These are phyloP conservation scores for Diplodia mutila DNA, from an alignment of 2,329 filamentous ascomycete genomes.

Conservation along the genomic window DNA sequence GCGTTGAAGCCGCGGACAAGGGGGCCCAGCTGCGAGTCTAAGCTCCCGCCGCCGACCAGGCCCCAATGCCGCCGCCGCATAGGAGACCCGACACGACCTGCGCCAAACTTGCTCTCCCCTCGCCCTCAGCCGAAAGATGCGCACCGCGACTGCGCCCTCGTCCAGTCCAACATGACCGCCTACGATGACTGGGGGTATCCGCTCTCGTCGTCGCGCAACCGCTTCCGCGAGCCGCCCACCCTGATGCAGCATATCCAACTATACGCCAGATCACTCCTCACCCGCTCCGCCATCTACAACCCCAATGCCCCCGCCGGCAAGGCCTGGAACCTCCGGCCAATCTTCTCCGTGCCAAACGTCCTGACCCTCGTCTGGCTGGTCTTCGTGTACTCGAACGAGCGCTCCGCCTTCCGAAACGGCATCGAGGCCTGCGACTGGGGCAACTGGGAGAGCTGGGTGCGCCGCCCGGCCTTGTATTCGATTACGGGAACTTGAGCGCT, in stretches of 20 bases:
- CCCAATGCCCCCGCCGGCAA: slow-evolving; percentile 8
- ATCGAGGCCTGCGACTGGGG: slow-evolving; percentile 78
- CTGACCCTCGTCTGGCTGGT: slow-evolving; percentile 75
- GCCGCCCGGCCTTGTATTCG: not conserved
- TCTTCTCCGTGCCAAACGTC: slow-evolving; percentile 59
- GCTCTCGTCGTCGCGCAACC: slow-evolving; percentile 34
- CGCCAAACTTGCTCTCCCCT: not conserved
- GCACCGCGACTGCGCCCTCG: not conserved
- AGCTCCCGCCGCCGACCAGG: slow-evolving; percentile 11
- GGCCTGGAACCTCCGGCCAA: slow-evolving; percentile 18
- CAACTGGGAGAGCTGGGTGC: slow-evolving; percentile 90
- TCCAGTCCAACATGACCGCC: slow-evolving; percentile 37
- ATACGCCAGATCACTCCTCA: slow-evolving; percentile 33
- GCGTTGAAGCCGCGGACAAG: slow-evolving; percentile 12
- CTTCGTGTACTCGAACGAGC: slow-evolving; percentile 82
- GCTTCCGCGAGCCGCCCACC: slow-evolving; percentile 42
- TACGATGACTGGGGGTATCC: slow-evolving; percentile 47
- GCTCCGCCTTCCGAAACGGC: slow-evolving; percentile 72
- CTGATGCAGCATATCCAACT: slow-evolving; percentile 37
- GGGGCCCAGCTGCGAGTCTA: slow-evolving; percentile 3
- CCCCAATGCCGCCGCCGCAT: slow-evolving; percentile 1
- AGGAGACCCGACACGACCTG: slow-evolving; percentile 8
- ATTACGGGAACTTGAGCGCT: slow-evolving; percentile 22
- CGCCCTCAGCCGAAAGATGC: slow-evolving; percentile 13
- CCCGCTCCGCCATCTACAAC: slow-evolving; percentile 6